A percentile compares a stretch with the other conserved stretches of the same genome.
Evolutionary conservation across 768 basidiomycete species (phyloP).

Genomic region (Collybia nuda): DNA sequence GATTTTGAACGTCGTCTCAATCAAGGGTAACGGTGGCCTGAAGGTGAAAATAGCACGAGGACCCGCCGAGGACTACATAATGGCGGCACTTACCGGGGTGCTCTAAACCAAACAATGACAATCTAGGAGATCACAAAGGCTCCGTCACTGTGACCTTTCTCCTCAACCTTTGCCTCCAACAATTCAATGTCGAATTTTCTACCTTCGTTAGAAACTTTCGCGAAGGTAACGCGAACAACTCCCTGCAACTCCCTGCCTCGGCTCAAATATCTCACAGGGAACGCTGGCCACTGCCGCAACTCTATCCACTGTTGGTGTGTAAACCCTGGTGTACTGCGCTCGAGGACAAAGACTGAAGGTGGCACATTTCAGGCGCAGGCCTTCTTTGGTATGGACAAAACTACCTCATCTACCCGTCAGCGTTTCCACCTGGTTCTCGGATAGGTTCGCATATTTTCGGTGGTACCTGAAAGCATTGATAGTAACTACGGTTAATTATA

Average conservation of each 20-base stretch:
- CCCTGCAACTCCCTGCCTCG: not conserved
- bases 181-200: constrained; percentile 20
- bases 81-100: too few relatives aligned
- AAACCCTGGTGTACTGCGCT: not conserved
- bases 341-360: constrained; percentile 5
- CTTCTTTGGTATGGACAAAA: constrained; percentile 86
- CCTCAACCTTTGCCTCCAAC: too few relatives aligned
- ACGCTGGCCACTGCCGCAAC: constrained; percentile 56
- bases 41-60: too few relatives aligned
- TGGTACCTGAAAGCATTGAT: not conserved
- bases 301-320: constrained; percentile 54
- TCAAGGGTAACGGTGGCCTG: too few relatives aligned
- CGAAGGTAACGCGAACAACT: constrained; percentile 35
- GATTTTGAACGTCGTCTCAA: too few relatives aligned
- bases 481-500: constrained; percentile 1
- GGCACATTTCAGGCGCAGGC: constrained; percentile 50
- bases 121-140: too few relatives aligned
- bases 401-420: constrained; percentile 88
- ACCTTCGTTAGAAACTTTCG: constrained; percentile 46
- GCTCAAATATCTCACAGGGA: constrained; percentile 34
- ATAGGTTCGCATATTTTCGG: constrained; percentile 44
- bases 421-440: constrained; percentile 76
- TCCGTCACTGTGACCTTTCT: too few relatives aligned
- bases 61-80: too few relatives aligned
- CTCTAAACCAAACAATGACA: too few relatives aligned